A percentile compares a stretch with the other conserved stretches of the same genome.
phyloP scores from a whole-genome alignment of 129 eudicot genomes.

The Chrysanthemum seticuspe region DNA sequence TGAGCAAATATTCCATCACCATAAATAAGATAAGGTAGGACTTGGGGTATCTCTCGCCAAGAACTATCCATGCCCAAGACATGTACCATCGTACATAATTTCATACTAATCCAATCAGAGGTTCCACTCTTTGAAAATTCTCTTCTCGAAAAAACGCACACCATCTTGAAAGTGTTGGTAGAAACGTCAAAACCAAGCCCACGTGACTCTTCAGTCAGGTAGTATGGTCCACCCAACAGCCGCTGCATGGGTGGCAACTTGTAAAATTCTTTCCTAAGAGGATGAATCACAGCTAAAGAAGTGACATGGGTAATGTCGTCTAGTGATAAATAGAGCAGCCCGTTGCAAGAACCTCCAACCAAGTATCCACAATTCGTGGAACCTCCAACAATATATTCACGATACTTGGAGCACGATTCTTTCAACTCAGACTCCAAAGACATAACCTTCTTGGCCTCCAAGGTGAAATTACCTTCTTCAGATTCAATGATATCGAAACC shows the following conservation, averaged over 20 bases:
- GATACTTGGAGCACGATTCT: background rate
- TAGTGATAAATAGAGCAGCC: background rate
- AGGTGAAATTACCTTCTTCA: background rate
- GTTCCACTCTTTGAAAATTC: background rate
- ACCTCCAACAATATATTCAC: background rate
- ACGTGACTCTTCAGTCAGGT: background rate
- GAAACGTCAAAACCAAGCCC: slow-evolving; percentile 11
- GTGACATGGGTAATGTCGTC: background rate
- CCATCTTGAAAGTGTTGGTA: slow-evolving; percentile 1
- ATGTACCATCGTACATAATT: background rate
- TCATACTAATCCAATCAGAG: background rate
- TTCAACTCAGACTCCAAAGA: background rate
- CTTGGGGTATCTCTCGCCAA: background rate
- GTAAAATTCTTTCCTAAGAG: background rate
- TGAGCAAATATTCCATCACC: background rate
- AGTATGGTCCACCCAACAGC: background rate
- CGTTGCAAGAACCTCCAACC: background rate
- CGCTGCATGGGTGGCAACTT: background rate
- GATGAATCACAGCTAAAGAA: slow-evolving; percentile 2
- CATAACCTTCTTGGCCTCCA: background rate
- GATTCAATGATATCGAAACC: background rate
- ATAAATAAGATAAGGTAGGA: background rate
- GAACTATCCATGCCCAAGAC: slow-evolving; percentile 7
- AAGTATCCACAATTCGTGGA: background rate
- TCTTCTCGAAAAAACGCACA: background rate